Percentiles rank a stretch among this genome's conserved stretches.
These are phyloP conservation scores for Chaetothyriales sp. DNA, from an alignment of 2,329 filamentous ascomycete genomes.

Conservation along the genomic window DNA sequence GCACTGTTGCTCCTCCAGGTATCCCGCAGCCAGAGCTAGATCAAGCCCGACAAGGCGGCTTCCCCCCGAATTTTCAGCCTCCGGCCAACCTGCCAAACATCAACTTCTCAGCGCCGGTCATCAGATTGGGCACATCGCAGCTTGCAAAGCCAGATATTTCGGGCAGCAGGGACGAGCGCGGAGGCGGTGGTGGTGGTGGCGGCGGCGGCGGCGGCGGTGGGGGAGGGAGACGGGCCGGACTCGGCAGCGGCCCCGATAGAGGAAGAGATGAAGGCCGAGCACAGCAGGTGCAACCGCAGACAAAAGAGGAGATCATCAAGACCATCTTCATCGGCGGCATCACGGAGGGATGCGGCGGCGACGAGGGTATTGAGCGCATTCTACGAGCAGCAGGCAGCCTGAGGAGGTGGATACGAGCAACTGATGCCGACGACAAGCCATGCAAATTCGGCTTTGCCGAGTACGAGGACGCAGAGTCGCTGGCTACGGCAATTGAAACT, in stretches of 20 bases:
- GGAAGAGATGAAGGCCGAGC: constrained; percentile 34
- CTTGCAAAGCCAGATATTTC: constrained; percentile 42
- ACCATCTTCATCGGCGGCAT: constrained; percentile 85
- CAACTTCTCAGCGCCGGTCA: constrained; percentile 94
- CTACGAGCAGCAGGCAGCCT: constrained; percentile 62
- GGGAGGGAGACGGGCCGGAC: constrained; percentile 33
- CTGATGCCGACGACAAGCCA: constrained; percentile 63
- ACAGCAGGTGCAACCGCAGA: constrained; percentile 60
- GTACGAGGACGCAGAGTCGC: constrained; percentile 78
- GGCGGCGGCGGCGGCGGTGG: constrained; percentile 17
- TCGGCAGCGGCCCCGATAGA: constrained; percentile 41
- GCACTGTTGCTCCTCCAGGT: constrained; percentile 62
- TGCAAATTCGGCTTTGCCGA: constrained; percentile 90
- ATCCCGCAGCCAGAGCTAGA: constrained; percentile 59
- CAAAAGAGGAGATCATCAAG: constrained; percentile 74
- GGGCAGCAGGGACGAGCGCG: constrained; percentile 32
- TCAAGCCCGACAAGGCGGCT: constrained; percentile 62
- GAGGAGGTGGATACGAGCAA: constrained; percentile 69
- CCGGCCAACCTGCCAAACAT: constrained; percentile 90
- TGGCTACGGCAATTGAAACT: constrained; percentile 71
- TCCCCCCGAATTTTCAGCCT: constrained; percentile 72
- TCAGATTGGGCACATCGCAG: constrained; percentile 68
- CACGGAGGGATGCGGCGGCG: constrained; percentile 59
- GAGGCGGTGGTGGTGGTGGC: constrained; percentile 21
- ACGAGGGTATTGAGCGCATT: constrained; percentile 65